Evolutionary conservation across 768 basidiomycete species (phyloP).

Genomic region (Podaxis sp.): DNA sequence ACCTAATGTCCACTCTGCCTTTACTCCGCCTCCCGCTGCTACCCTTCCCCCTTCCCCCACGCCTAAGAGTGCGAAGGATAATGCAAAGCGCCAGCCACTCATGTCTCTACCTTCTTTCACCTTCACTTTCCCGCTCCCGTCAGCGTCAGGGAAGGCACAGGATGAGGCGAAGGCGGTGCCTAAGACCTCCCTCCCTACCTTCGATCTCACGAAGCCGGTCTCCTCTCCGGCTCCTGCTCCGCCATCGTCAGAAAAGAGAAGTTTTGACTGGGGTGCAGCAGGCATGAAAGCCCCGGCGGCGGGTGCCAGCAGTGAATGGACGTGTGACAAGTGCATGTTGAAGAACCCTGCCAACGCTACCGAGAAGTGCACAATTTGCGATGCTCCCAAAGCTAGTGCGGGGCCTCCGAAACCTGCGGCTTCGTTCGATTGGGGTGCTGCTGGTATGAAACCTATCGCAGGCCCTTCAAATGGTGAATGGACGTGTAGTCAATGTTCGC

Average conservation of each 20-base stretch:
- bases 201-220: constrained; percentile 28
- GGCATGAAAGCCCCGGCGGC: constrained; percentile 48
- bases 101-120: constrained; percentile 35
- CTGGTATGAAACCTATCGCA: constrained; percentile 10
- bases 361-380: constrained; percentile 53
- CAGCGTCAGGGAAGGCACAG: constrained; percentile 24
- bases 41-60: neutral
- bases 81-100: constrained; percentile 19
- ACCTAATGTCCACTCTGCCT: neutral
- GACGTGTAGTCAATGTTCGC: constrained; percentile 54
- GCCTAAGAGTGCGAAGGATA: constrained; percentile 25
- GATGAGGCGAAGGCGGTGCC: constrained; percentile 39
- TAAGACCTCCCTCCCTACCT: constrained; percentile 43
- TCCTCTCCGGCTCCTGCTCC: constrained; percentile 16
- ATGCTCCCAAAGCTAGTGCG: constrained; percentile 24
- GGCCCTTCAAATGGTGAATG: constrained; percentile 29
- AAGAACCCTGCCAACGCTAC: constrained; percentile 42
- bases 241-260: constrained; percentile 22
- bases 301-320: constrained; percentile 43
- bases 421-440: constrained; percentile 21
- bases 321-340: constrained; percentile 51
- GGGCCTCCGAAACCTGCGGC: neutral
- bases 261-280: constrained; percentile 63
- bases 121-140: constrained; percentile 26
- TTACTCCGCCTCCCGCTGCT: neutral